Evolutionary conservation across 352 stramenopile genomes (phyloP).

Genomic region (Peronospora belbahrii): DNA sequence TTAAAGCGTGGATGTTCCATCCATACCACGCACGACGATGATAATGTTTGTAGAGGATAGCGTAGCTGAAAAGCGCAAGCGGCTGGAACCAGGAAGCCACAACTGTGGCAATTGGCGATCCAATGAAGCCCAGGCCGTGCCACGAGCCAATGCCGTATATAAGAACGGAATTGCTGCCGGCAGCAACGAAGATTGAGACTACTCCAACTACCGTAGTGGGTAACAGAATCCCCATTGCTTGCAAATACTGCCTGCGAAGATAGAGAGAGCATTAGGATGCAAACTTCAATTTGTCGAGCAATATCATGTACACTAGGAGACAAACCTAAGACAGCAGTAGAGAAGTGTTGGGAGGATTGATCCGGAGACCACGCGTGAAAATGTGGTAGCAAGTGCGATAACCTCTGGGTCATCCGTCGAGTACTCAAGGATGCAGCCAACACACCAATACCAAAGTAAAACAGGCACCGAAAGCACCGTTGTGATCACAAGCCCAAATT

Average conservation of each 20-base stretch:
- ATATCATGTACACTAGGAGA: not conserved
- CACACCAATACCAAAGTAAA: slow-evolving; percentile 63
- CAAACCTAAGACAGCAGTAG: slow-evolving; percentile 55
- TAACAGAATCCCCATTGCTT: slow-evolving; percentile 53
- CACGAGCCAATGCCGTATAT: slow-evolving; percentile 57
- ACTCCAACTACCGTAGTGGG: slow-evolving; percentile 60
- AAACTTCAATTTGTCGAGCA: slow-evolving; percentile 1
- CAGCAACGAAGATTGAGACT: slow-evolving; percentile 50
- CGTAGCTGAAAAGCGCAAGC: slow-evolving; percentile 45
- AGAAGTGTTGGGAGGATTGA: slow-evolving; percentile 53
- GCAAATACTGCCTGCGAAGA: slow-evolving; percentile 50
- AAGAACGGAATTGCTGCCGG: slow-evolving; percentile 57
- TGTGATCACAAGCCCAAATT: slow-evolving; percentile 56
- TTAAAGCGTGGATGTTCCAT: slow-evolving; percentile 47
- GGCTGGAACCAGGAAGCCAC: slow-evolving; percentile 76
- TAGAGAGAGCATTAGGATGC: not conserved
- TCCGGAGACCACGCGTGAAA: slow-evolving; percentile 52
- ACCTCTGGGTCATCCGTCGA: slow-evolving; percentile 54
- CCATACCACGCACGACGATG: slow-evolving; percentile 50
- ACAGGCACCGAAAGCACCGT: slow-evolving; percentile 49
- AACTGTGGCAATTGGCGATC: slow-evolving; percentile 72
- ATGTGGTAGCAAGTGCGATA: slow-evolving; percentile 44
- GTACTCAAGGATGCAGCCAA: slow-evolving; percentile 50
- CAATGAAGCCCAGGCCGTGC: slow-evolving; percentile 57
- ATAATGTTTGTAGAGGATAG: slow-evolving; percentile 49